Conservation (phyloP, 1,284 basidiomycete genomes). For the Boletus sp. region DNA sequence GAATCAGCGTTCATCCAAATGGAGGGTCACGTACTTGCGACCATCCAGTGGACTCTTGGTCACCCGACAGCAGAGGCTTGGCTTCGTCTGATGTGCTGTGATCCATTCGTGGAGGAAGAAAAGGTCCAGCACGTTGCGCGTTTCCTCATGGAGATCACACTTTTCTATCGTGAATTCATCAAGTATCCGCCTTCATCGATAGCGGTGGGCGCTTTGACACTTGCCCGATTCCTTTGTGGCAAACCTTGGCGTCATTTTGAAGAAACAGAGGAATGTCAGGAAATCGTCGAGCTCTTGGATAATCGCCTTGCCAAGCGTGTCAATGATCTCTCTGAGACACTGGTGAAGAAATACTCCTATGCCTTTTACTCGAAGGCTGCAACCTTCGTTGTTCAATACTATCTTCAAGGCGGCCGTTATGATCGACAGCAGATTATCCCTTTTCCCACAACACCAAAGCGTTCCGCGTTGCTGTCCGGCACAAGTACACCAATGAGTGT, state of each 20-base stretch:
- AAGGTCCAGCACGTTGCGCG: constrained; percentile 93
- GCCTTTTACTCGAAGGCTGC: constrained; percentile 94
- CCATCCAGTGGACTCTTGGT: constrained; percentile 95
- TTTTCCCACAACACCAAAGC: constrained; percentile 70
- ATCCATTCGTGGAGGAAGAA: constrained; percentile 71
- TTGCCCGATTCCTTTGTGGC: constrained; percentile 85
- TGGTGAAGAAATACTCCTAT: constrained; percentile 97
- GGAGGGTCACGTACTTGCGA: constrained; percentile 95
- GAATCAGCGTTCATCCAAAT: constrained; percentile 95
- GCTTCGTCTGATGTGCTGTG: constrained; percentile 80
- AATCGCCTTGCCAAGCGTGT: constrained; percentile 79
- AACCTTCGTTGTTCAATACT: constrained; percentile 88
- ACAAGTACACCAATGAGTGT: constrained; percentile 70
- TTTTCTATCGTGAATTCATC: constrained; percentile 96
- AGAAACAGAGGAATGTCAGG: constrained; percentile 71
- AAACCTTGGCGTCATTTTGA: constrained; percentile 74
- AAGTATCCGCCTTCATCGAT: constrained; percentile 82
- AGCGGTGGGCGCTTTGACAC: constrained; percentile 82
- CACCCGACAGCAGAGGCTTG: constrained; percentile 98
- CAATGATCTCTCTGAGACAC: constrained; percentile 86
- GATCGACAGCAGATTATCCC: constrained; percentile 45
- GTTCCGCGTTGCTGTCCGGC: constrained; percentile 45
- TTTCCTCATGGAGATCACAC: constrained; percentile 97
- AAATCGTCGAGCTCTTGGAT: constrained; percentile 84
- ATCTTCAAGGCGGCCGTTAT: constrained; percentile 75